Percentiles rank a stretch among this genome's conserved stretches.
Conservation (phyloP, 2,329 filamentous ascomycete genomes). For the Aspergillus carbonarius region DNA sequence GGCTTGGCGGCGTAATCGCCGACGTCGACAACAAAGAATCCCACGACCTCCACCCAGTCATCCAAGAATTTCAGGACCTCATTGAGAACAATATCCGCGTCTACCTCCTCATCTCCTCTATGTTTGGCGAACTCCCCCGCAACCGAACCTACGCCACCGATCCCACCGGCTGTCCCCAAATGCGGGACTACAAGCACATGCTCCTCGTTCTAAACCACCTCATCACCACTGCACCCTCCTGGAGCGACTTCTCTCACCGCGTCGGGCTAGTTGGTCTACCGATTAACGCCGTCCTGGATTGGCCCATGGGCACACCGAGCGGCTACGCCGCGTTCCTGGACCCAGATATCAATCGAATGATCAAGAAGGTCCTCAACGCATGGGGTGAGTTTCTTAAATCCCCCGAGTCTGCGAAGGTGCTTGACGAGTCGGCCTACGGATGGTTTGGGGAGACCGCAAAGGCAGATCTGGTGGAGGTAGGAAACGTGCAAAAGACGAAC, state of each 20-base stretch:
- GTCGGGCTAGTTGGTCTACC: conserved; percentile 55
- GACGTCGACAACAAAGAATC: conserved; percentile 52
- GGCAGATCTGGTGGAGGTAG: conserved; percentile 33
- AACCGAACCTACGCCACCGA: conserved; percentile 62
- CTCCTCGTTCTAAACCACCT: conserved; percentile 63
- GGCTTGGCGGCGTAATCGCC: conserved; percentile 58
- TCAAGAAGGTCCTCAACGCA: conserved; percentile 53
- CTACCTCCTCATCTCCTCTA: conserved; percentile 65
- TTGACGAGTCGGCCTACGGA: conserved; percentile 44
- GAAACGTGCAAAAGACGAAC: neutral
- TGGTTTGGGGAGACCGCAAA: conserved; percentile 57
- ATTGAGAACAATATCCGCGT: conserved; percentile 65
- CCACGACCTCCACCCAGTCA: conserved; percentile 57
- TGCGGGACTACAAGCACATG: conserved; percentile 67
- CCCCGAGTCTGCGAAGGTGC: conserved; percentile 55
- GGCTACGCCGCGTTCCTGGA: conserved; percentile 57
- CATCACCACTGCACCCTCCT: conserved; percentile 31
- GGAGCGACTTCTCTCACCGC: conserved; percentile 31
- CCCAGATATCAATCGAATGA: conserved; percentile 51
- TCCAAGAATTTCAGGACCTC: conserved; percentile 64
- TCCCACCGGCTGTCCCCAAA: conserved; percentile 61
- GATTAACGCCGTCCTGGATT: conserved; percentile 59
- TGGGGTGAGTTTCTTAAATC: conserved; percentile 57
- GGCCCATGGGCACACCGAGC: conserved; percentile 57
- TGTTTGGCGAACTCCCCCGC: conserved; percentile 67